phyloP scores from a whole-genome alignment of 345 rosid species.

The Murraya paniculata region DNA sequence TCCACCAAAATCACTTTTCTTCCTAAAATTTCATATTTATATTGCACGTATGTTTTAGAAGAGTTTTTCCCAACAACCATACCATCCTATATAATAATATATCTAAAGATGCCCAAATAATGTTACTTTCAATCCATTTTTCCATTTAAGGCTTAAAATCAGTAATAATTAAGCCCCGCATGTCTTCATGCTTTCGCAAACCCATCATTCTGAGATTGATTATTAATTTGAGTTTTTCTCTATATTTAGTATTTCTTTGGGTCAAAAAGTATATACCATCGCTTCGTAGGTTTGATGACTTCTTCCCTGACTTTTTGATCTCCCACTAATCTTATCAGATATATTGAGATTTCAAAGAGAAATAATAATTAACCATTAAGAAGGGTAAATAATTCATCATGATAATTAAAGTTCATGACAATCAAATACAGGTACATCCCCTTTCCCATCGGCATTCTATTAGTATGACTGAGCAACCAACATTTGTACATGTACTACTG shows the following conservation, averaged over 20 bases:
- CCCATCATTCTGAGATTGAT: not conserved
- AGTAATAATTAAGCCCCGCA: not conserved
- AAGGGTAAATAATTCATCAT: not conserved
- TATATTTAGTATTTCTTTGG: constrained; percentile 1
- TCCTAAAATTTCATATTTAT: not conserved
- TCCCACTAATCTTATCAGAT: not conserved
- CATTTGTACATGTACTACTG: not conserved
- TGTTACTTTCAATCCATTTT: not conserved
- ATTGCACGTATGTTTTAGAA: not conserved
- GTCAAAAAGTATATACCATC: not conserved
- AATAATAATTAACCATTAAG: not conserved
- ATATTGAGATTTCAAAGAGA: not conserved
- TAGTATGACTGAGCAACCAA: not conserved
- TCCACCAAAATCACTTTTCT: not conserved
- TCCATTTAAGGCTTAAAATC: not conserved
- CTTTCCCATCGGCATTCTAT: not conserved
- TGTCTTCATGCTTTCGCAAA: not conserved
- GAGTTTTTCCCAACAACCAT: not conserved
- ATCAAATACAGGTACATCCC: not conserved
- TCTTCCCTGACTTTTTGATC: not conserved
- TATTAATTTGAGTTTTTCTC: not conserved
- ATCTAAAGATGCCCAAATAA: constrained; percentile 1
- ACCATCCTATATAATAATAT: not conserved
- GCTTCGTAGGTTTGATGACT: not conserved
- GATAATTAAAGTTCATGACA: not conserved